These are phyloP conservation scores for Rhizophora apiculata DNA, from an alignment of 345 rosid genomes.

Conservation along the genomic window DNA sequence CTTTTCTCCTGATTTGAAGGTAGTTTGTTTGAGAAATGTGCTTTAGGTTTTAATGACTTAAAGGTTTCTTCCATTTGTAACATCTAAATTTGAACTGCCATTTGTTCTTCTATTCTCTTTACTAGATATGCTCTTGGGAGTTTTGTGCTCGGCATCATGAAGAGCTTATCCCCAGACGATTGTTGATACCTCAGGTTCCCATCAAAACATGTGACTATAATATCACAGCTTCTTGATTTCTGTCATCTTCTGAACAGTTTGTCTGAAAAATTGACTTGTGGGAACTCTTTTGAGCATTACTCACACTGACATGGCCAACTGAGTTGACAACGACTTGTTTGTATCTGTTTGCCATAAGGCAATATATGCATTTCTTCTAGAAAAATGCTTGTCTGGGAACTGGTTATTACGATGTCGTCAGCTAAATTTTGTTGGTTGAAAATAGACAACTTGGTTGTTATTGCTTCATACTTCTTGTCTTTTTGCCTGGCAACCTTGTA, in stretches of 20 bases:
- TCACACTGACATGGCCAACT: background rate
- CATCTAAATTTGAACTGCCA: background rate
- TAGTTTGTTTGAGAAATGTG: slow-evolving; percentile 10
- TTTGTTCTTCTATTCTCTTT: slow-evolving; percentile 7
- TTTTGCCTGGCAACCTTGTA: too few species aligned
- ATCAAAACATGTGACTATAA: background rate
- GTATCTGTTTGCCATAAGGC: background rate
- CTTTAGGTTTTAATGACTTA: background rate
- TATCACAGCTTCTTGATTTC: background rate
- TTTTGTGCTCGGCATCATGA: slow-evolving; percentile 98
- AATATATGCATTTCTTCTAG: background rate
- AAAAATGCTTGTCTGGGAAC: too few species aligned
- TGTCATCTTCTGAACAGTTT: background rate
- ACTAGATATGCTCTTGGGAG: slow-evolving; percentile 94
- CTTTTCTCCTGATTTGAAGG: slow-evolving; percentile 95
- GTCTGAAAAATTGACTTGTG: background rate
- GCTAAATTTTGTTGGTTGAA: too few species aligned
- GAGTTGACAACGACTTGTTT: too few species aligned
- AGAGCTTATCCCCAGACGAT: slow-evolving; percentile 91
- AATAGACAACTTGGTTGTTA: too few species aligned
- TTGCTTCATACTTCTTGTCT: too few species aligned
- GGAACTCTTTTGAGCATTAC: background rate
- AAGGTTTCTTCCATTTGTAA: background rate
- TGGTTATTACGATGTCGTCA: too few species aligned
- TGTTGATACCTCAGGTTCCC: slow-evolving; percentile 85